Evolutionary conservation across 108 stramenopile species (phyloP), one percentile per base, ranked within the genome.

Genomic region (Nitzschia sp.): DNA sequence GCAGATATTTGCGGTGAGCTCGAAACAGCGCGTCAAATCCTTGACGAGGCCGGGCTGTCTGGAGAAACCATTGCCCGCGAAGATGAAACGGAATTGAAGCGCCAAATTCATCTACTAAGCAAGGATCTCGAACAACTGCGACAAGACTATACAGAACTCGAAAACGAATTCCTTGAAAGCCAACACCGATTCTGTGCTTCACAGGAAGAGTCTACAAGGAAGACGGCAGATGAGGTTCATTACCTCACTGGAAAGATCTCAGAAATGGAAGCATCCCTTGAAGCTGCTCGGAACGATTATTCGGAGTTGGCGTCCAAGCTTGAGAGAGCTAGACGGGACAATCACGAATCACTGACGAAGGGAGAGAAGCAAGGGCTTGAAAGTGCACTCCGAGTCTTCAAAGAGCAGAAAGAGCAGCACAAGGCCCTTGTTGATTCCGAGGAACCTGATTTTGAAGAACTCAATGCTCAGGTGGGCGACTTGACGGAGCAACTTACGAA

Each of bases 161-260:
- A 53, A 51, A 65, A 65, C 30, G 64, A 65, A 18, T 65, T 65
- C 31, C 26, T 53, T 25, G 64, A 49, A 1, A 65, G 19, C 26
- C 64, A 53, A 24, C 49, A 65, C 33, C 64, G 49, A 26, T 65
- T 65, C 49, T 65, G 47, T 21, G 64, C 49, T 30, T 49, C 64
- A 17, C 64, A 65, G 33, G 64, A 65, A 34, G 49, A 65, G 18
- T 47, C 64, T 51, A n/a, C 46, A 0, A 27, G 49, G 15, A 30
- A 65, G 28, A 23, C 47, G 1, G 46, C 42, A 3, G 64, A 65
- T 21, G 64, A 65, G 51, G 51, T 65, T 8, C 1, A 49, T 1
- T 27, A 51, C 1, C 30, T 65, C 4, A 65, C 28, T 31, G 29
- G 33, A 33, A 65, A 53, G 23, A 51, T 65, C 23, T 19, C 28